Base-by-base conservation (phyloP, 768 basidiomycete genomes). In the Macrolepiota dolichaula region DNA sequence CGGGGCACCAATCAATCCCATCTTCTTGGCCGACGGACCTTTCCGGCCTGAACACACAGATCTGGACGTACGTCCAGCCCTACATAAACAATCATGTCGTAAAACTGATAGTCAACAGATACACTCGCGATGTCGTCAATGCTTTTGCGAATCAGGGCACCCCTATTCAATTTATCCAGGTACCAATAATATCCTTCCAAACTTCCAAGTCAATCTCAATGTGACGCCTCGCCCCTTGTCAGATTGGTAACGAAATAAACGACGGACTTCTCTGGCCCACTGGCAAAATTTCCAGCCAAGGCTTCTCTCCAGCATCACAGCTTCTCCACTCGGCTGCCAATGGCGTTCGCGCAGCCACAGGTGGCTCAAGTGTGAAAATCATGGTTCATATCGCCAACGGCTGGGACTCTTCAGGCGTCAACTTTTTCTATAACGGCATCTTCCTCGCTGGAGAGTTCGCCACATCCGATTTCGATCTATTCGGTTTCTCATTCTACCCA, bases 221-320 rank as follows among this genome's bases (percentile, higher is more conserved):
- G 7, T 44, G 10, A 44, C 1, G 19, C 3, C 6, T 10, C 42
- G 15, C 42, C n/a, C 40, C 6, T n/a, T n/a, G 19, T 61, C 66
- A 84, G 79, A 79, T 86, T 59, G 85, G 85, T 10, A 87, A 88
- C 64, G 85, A 88, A 69, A 87, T 88, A 66, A 86, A 85, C 71
- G 76, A 82, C 62, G 85, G 86, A 15, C 72, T 88, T 35, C 77
- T 87, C 22, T 87, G 84, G 85, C 86, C 86, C 11, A 75, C 77
- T 27, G 85, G 84, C 44, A 72, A 74, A 35, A 84, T 84, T 57
- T 84, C 83, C 12, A 74, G 72, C 35, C 80, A 77, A 49, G 83
- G 84, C 22, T 83, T 79, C 63, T 76, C 77, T 32, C 76, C 78
- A 7, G 74, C 82, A 29, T 86, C 85, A 3, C 81, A 87, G 68